Percentiles rank a stretch among this genome's conserved stretches.
Evolutionary conservation across 176 grass and related monocot genomes (phyloP).

Genomic region (Paspalum vaginatum): DNA sequence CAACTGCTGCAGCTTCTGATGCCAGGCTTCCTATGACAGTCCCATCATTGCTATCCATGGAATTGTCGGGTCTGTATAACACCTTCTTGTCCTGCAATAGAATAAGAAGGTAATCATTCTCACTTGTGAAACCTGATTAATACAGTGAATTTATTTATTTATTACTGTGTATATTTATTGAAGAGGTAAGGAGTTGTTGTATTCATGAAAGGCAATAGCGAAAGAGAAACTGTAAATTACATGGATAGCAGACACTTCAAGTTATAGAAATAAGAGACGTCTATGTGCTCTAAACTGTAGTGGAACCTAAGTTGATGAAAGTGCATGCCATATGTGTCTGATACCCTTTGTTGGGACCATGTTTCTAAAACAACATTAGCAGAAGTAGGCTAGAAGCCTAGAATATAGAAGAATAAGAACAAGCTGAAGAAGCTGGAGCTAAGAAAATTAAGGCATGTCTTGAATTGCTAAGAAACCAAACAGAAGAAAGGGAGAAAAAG

Average conservation of each 20-base stretch:
- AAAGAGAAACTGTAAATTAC: neutral
- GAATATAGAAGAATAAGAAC: constrained; percentile 4
- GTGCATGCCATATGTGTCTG: neutral
- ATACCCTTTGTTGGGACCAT: neutral
- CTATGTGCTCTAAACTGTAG: neutral
- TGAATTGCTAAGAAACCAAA: neutral
- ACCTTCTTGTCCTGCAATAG: constrained; percentile 75
- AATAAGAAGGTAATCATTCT: constrained; percentile 26
- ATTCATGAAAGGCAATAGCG: neutral
- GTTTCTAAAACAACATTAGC: neutral
- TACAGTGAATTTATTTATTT: too few species aligned
- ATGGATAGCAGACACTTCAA: neutral
- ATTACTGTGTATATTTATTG: neutral
- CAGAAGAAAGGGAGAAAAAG: neutral
- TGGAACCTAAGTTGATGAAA: constrained; percentile 17
- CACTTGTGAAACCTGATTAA: neutral
- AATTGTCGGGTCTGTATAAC: constrained; percentile 54
- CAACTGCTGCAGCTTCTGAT: constrained; percentile 55
- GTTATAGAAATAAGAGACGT: constrained; percentile 1
- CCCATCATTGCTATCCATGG: constrained; percentile 45
- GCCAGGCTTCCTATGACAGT: constrained; percentile 38
- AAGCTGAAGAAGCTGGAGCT: constrained; percentile 8
- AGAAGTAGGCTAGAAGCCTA: neutral
- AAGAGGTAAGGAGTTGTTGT: neutral
- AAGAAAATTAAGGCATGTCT: neutral